These are phyloP conservation scores for Trypanosoma avium DNA, from an alignment of 208 protist genomes.

Conservation along the genomic window DNA sequence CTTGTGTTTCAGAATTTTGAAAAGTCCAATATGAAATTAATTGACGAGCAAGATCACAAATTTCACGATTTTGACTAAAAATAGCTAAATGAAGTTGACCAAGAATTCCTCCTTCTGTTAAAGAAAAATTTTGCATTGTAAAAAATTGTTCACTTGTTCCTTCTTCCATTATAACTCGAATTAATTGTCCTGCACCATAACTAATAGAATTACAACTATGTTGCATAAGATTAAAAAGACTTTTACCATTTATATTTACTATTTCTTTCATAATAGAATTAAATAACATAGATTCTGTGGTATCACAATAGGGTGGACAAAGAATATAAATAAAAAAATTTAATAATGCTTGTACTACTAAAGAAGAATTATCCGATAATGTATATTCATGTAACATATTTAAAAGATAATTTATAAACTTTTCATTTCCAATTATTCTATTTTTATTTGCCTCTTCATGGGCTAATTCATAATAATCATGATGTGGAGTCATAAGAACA, in stretches of 20 bases:
- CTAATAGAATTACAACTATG: constrained; percentile 82
- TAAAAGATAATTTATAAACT: constrained; percentile 74
- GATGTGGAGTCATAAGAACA: constrained; percentile 92
- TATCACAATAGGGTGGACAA: constrained; percentile 90
- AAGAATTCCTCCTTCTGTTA: constrained; percentile 87
- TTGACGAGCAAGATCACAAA: constrained; percentile 80
- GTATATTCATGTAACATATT: constrained; percentile 72
- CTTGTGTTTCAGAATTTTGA: constrained; percentile 68
- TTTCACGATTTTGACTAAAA: constrained; percentile 59
- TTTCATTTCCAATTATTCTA: constrained; percentile 63
- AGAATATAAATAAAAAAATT: constrained; percentile 91
- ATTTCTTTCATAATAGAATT: constrained; percentile 57
- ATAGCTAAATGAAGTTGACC: constrained; percentile 84
- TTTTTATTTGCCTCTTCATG: constrained; percentile 91
- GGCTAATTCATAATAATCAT: constrained; percentile 90
- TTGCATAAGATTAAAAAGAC: constrained; percentile 76
- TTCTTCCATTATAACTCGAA: constrained; percentile 91
- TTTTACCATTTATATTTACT: constrained; percentile 61
- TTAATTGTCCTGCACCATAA: constrained; percentile 85
- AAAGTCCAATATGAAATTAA: constrained; percentile 89
- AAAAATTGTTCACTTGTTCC: constrained; percentile 78
- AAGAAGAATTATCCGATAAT: constrained; percentile 62
- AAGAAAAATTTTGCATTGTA: constrained; percentile 78
- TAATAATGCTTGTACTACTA: constrained; percentile 80
- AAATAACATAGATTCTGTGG: constrained; percentile 79